Percentiles rank a stretch among this genome's conserved stretches.
Conservation (phyloP, 2,329 filamentous ascomycete species). For the Exophiala sp. region DNA sequence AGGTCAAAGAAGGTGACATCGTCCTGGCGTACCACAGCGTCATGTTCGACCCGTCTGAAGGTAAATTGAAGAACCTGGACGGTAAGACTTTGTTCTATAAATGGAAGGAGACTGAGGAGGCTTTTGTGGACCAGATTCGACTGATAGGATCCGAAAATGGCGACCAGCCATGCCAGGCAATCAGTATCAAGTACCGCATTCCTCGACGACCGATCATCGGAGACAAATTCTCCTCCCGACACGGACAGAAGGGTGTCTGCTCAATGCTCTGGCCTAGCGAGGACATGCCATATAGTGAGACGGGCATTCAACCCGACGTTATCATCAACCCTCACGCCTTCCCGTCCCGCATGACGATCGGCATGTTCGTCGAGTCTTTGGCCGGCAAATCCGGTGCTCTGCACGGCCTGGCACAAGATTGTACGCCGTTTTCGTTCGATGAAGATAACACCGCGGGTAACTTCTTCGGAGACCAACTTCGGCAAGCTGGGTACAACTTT, state of each 20-base stretch:
- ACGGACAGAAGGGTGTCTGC: slow-evolving; percentile 95
- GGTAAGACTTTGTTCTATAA: slow-evolving; percentile 82
- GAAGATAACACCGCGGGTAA: slow-evolving; percentile 89
- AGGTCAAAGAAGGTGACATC: slow-evolving; percentile 75
- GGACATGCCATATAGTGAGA: slow-evolving; percentile 96
- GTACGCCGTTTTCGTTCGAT: slow-evolving; percentile 90
- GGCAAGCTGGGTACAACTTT: slow-evolving; percentile 95
- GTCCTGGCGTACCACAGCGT: slow-evolving; percentile 90
- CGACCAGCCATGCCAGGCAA: slow-evolving; percentile 75
- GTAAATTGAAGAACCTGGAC: slow-evolving; percentile 79
- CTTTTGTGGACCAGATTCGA: slow-evolving; percentile 88
- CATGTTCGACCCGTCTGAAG: slow-evolving; percentile 66
- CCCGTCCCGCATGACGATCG: slow-evolving; percentile 98
- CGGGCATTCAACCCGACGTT: slow-evolving; percentile 91
- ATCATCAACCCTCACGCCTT: slow-evolving; percentile 99
- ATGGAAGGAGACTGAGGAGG: slow-evolving; percentile 88
- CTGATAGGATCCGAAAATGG: slow-evolving; percentile 82
- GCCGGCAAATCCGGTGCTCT: slow-evolving; percentile 92
- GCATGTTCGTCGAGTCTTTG: slow-evolving; percentile 97
- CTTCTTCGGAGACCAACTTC: slow-evolving; percentile 93
- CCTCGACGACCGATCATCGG: slow-evolving; percentile 89
- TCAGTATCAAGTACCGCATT: slow-evolving; percentile 90
- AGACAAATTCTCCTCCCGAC: slow-evolving; percentile 98
- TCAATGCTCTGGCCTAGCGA: slow-evolving; percentile 92
- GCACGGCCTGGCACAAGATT: slow-evolving; percentile 94